These are phyloP conservation scores for Punctularia strigosozonata DNA, from an alignment of 768 basidiomycete species.

Conservation along the genomic window DNA sequence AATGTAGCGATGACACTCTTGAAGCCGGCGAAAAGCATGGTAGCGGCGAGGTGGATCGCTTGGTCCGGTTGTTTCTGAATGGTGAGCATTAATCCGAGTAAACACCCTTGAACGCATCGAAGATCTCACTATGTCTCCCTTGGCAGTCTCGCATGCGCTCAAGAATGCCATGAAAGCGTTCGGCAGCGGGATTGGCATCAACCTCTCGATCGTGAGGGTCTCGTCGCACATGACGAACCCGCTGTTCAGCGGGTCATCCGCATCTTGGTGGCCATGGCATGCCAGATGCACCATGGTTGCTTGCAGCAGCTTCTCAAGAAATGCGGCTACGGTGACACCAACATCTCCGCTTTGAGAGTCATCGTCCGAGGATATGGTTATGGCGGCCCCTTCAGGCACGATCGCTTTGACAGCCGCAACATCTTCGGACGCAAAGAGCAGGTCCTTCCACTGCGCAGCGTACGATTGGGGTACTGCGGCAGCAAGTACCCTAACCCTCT, in stretches of 20 bases:
- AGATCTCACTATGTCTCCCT: slow-evolving; percentile 1
- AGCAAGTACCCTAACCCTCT: too few relatives aligned
- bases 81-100: too few relatives aligned
- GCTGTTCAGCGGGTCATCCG: slow-evolving; percentile 4
- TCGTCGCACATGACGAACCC: slow-evolving; percentile 6
- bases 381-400: too few relatives aligned
- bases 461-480: background rate
- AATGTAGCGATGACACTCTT: slow-evolving; percentile 4
- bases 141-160: slow-evolving; percentile 9
- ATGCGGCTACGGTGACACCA: background rate
- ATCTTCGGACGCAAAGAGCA: background rate
- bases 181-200: background rate
- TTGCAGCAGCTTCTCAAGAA: background rate
- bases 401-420: background rate
- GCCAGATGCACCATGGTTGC: slow-evolving; percentile 7
- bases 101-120: too few relatives aligned
- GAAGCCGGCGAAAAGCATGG: slow-evolving; percentile 3
- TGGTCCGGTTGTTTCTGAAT: slow-evolving; percentile 6
- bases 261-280: slow-evolving; percentile 9
- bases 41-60: slow-evolving; percentile 5
- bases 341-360: too few relatives aligned
- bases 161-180: slow-evolving; percentile 9
- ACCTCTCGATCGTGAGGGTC: slow-evolving; percentile 2
- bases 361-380: too few relatives aligned
- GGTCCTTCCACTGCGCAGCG: background rate